phyloP scores from a whole-genome alignment of 352 stramenopile genomes.

The Globisporangium ultimum region DNA sequence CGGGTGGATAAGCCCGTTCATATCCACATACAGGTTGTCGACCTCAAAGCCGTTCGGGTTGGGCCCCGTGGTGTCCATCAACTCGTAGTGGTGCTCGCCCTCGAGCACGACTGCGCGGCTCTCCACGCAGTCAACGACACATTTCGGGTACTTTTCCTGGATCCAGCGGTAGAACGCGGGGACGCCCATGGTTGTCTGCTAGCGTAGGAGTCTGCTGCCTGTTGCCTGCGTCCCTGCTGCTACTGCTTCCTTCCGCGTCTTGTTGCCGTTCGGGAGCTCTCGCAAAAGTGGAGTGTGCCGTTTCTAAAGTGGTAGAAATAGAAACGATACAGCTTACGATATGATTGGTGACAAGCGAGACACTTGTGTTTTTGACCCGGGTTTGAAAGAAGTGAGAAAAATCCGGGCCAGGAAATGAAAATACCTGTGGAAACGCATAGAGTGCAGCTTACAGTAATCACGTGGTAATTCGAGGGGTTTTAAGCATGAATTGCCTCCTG shows the following conservation, averaged over 20 bases:
- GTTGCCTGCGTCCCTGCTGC: conserved; percentile 1
- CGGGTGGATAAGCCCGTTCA: conserved; percentile 99
- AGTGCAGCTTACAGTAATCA: too few relatives aligned
- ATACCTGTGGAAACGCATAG: not conserved
- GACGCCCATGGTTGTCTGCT: conserved; percentile 90
- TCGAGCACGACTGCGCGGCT: conserved; percentile 72
- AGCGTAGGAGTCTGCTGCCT: not conserved
- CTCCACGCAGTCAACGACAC: conserved; percentile 90
- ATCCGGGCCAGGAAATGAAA: not conserved
- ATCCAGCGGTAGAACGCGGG: conserved; percentile 99
- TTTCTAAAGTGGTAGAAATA: conserved; percentile 15
- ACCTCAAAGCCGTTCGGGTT: conserved; percentile 95
- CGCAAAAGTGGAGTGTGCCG: not conserved
- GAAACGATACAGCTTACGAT: conserved; percentile 11
- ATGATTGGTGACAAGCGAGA: conserved; percentile 12
- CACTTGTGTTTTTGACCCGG: not conserved
- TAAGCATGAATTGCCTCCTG: too few relatives aligned
- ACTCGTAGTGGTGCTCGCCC: conserved; percentile 75
- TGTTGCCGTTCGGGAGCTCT: too few relatives aligned
- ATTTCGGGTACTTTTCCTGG: conserved; percentile 98
- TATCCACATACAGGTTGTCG: conserved; percentile 99
- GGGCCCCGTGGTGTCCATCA: conserved; percentile 71
- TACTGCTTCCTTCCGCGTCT: not conserved
- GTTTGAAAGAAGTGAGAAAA: not conserved
- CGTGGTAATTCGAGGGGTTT: too few relatives aligned